Evolutionary conservation across 768 basidiomycete species (phyloP), one percentile per base, ranked within the genome.

Genomic region (Obba rivulosa): DNA sequence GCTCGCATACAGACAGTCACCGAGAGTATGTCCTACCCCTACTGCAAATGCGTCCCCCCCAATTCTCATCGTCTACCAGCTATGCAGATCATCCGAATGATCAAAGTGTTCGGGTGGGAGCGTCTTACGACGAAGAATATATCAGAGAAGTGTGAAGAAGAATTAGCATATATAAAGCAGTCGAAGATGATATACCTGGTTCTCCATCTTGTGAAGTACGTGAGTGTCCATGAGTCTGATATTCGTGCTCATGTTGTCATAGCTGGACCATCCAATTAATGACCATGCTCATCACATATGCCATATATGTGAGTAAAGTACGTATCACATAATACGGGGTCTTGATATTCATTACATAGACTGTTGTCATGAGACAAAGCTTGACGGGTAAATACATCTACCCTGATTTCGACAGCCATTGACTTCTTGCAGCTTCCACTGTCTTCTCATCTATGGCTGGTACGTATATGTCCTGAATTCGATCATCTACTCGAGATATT

Each of bases 281-380:
- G 1, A 80, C 77, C 31, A 87, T 87, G 85, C 54, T 83, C 34
- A 70, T 75, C 13, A 81, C 82, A 1, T 87, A 77, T 57, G 68
- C 75, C 4, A 73, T 77, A 8, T 87, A 82, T 52, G 72, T 81
- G 64, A 46, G 78, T 58, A 3, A 18, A 4, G 1, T 13, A 18
- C 9, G 14, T 3, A 10, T 28, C 2, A 8, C 3, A 13, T 7
- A 24, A 45, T 14, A 3, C 21, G 18, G 8, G 11, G 24, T 44
- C 20, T 31, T 45, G 8, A 45, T 22, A 41, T n/a, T 1, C 7
- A 3, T 1, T 0, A 7, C 22, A 21, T 13, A 64, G 62, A 71
- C 72, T 5, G 40, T 72, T 3, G 59, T 74, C 4, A 64, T 71
- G 64, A 66, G 68, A 50, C 41, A 65, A 48, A 45, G 64, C 39